Evolutionary conservation across 78 protist species (phyloP), one percentile per base, ranked within the genome.

Genomic region (Mantamonas sphyraenae): DNA sequence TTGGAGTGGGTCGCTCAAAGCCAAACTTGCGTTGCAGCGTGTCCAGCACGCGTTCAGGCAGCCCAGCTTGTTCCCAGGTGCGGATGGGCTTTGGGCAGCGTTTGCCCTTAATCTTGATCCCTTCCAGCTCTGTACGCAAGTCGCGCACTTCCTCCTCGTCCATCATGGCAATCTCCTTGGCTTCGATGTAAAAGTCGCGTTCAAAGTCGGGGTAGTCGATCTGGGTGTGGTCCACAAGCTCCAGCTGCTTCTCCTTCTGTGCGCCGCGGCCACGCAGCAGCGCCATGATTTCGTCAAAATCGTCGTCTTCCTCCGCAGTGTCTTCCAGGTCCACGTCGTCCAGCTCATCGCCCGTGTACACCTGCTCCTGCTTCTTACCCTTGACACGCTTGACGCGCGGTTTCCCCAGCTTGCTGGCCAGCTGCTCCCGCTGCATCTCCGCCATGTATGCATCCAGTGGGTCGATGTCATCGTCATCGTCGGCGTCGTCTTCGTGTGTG

Each of bases 31-130:
- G n/a, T n/a, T n/a, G n/a, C n/a, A n/a, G n/a, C n/a, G n/a, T n/a
- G n/a, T n/a, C n/a, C n/a, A n/a, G n/a, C n/a, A n/a, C n/a, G n/a
- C n/a, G 42, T 0, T 65, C 63, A n/a, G 37, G 40, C 40, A 89
- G 74, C 5, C 93, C 96, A 39, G 76, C 59, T 61, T 93, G 96
- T 8, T 77, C 33, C 97, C 96, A 97, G 5, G 45, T 61, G 59
- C 61, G 62, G 59, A 95, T 66, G 16, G 99, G 99, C 31, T 38
- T 26, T 3, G 98, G 98, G 58, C 81, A 71, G 72, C 77, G n/a
- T 40, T 43, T 17, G 14, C 93, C 95, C 33, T 50, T 19, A 3
- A 79, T 57, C 35, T 56, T 34, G 42, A 74, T 84, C 3, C 65
- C 63, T 19, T 80, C 93, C 22, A 79, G 62, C 24, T 79, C 79